Base-by-base conservation (phyloP, 495 filamentous ascomycete genomes). In the Astrothelium subdiscretum region DNA sequence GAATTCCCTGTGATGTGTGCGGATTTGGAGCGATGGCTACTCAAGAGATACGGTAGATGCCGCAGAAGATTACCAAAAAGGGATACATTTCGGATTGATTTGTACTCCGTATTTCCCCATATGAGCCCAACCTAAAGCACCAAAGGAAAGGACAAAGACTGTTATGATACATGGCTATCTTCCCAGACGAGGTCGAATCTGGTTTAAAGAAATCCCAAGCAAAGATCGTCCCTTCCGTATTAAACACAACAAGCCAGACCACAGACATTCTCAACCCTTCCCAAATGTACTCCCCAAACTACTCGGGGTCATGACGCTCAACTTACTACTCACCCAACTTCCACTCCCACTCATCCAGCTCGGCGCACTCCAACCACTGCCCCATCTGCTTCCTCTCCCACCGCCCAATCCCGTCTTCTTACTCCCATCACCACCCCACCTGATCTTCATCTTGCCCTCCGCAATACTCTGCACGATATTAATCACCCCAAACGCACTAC, bases 381-480 rank as follows among this genome's bases (percentile, higher is more conserved):
- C 58, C 29, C 60, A 44, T 15, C 60, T 26, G 31, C 48, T 62
- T 38, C 65, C 54, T 27, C 51, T 59, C 51, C 48, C 60, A 10
- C 63, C 63, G 11, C 44, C 63, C 58, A 65, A 31, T 1, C 40
- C 44, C 26, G 65, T 59, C 62, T 64, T 61, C 51, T 62, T 66
- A 27, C 48, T 64, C 3, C 48, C 48, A 54, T 52, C 42, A 24
- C 57, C 63, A 62, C 59, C 64, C 59, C 65, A 68, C 20, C 44
- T 43, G 65, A 66, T 77, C 71, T 87, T 87, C 59, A 92, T 83
- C 70, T 87, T 83, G 0, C 89, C 91, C 74, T 97, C 94, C 12
- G 92, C 89, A 35, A 95, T 77, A 73, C 84, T 86, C 68, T 95
- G 89, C 26, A 99, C 74, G 3, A 88, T 76, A 70, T 92, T 89